A percentile compares a stretch with the other conserved stretches of the same genome.
Conservation (phyloP, 2,329 filamentous ascomycete species). For the Aspergillus sp. region DNA sequence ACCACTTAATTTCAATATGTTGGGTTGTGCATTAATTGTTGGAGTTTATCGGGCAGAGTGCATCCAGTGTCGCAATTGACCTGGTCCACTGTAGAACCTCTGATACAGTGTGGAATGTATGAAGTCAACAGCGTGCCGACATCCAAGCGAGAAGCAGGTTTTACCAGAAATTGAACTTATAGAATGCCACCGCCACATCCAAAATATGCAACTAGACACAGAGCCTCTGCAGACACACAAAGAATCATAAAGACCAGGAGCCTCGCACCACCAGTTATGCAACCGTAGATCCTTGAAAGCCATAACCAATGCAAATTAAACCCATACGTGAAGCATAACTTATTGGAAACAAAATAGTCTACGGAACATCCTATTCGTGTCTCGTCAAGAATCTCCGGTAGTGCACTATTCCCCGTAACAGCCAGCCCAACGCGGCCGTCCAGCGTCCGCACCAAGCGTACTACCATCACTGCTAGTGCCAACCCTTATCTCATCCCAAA, state of each 20-base stretch:
- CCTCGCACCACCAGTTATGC: neutral
- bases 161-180: neutral
- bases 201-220: neutral
- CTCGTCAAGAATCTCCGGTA: neutral
- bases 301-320: neutral
- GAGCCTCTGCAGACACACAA: neutral
- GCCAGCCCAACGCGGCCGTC: constrained; percentile 12
- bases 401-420: neutral
- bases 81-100: neutral
- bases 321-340: neutral
- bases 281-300: neutral
- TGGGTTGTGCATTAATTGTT: neutral
- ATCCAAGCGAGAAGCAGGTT: neutral
- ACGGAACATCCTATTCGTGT: neutral
- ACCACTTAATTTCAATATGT: neutral
- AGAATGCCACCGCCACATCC: neutral
- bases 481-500: neutral
- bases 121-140: neutral
- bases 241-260: neutral
- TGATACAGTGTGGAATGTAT: neutral
- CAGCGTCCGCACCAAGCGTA: constrained; percentile 10
- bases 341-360: neutral
- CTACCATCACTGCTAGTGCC: neutral
- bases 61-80: neutral
- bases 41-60: neutral